These are phyloP conservation scores for Penicillium sp. DNA, from an alignment of 2,329 filamentous ascomycete genomes.

Conservation along the genomic window DNA sequence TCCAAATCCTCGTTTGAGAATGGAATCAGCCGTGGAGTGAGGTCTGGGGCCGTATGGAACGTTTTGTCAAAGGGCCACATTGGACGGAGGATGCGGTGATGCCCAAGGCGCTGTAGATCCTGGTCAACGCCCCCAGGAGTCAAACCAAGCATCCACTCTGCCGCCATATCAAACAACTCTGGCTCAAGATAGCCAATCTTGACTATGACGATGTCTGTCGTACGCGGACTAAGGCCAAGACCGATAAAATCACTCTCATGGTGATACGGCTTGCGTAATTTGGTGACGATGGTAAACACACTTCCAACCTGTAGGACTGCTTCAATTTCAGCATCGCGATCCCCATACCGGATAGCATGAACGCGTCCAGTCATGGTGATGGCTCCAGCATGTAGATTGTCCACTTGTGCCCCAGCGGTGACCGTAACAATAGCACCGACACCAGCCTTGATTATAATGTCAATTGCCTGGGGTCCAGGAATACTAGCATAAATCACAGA, in stretches of 20 bases:
- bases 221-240: conserved; percentile 48
- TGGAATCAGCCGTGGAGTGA: conserved; percentile 39
- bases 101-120: conserved; percentile 51
- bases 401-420: conserved; percentile 53
- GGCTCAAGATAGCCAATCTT: conserved; percentile 60
- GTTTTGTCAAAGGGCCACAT: conserved; percentile 51
- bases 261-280: conserved; percentile 56
- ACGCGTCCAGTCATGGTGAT: conserved; percentile 54
- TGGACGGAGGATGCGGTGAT: conserved; percentile 50
- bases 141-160: conserved; percentile 56
- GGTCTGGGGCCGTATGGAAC: conserved; percentile 37
- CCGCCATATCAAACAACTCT: conserved; percentile 55
- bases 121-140: conserved; percentile 58
- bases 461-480: conserved; percentile 49
- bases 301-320: conserved; percentile 53
- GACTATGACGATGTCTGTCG: conserved; percentile 54
- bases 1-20: conserved; percentile 26
- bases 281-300: conserved; percentile 54
- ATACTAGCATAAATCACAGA: conserved; percentile 56
- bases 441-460: conserved; percentile 46
- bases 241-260: conserved; percentile 54
- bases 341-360: conserved; percentile 53
- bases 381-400: conserved; percentile 50
- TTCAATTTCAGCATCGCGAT: conserved; percentile 50
- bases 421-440: conserved; percentile 52